Base-by-base conservation (phyloP, 176 grass and related monocot species). In the Leersia perrieri region DNA sequence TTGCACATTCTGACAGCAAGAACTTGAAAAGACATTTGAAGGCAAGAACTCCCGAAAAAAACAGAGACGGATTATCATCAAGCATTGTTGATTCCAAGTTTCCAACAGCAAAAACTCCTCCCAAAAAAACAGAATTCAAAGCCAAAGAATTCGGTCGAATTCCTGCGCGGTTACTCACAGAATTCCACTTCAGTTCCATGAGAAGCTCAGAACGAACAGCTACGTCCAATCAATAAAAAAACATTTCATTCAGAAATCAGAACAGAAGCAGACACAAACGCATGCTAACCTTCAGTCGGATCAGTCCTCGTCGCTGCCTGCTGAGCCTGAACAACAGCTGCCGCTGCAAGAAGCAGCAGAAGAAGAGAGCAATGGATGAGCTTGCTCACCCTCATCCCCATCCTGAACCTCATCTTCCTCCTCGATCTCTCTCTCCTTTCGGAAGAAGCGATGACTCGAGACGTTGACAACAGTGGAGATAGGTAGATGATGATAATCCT, bases 271-370 rank as follows among this genome's bases (percentile, higher is more conserved):
- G 53, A 8, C 6, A 53, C n/a, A n/a, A n/a, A 55, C 13, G 4
- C 12, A 9, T 22, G 29, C 45, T 32, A 74, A 93, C 91, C 87
- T 90, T 93, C 84, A 7, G 44, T 87, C 11, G 80, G 84, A 70
- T 86, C 81, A 14, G 91, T 91, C 74, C 39, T 77, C 22, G 79
- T 9, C 22, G 45, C 71, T 13, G 66, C n/a, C 15, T 6, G 35
- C 67, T 66, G 87, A 55, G 63, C 76, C 78, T 93, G 88, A 42
- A 71, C 84, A 29, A 39, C 66, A 8, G 65, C 80, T 30, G 47
- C 14, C 76, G 73, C 69, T 2, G 1, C 0, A 90, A 34, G 72
- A 49, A 33, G 49, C 51, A 10, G 79, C 13, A 83, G 39, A 13
- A 70, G 47, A 18, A 62, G 12, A 29, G 32, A 22, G 27, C 73